Conservation (phyloP, 805 yeast species). For the Lachancea meyersii region DNA sequence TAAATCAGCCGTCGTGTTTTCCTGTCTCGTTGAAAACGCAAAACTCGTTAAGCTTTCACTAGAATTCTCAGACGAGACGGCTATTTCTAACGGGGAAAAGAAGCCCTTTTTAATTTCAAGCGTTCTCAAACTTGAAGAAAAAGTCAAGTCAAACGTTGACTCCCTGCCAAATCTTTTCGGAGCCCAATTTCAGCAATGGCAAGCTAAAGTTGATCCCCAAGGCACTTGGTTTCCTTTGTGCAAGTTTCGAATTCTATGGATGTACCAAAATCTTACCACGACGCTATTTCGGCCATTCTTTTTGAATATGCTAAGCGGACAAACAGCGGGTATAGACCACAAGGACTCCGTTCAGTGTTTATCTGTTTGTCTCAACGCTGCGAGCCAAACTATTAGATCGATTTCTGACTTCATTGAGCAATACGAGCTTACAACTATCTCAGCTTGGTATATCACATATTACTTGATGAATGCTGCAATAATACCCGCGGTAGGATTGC, state of each 20-base stretch:
- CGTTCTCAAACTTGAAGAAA: neutral
- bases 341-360: conserved; percentile 46
- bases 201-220: neutral
- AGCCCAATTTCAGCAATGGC: neutral
- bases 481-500: conserved; percentile 45
- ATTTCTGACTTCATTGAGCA: conserved; percentile 37
- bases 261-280: conserved; percentile 50
- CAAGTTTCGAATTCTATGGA: conserved; percentile 50
- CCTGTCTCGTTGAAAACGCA: conserved; percentile 52
- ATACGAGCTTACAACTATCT: conserved; percentile 39
- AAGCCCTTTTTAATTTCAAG: neutral
- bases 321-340: conserved; percentile 29
- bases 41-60: conserved; percentile 43
- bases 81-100: neutral
- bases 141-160: conserved; percentile 22
- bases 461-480: conserved; percentile 58
- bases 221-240: conserved; percentile 46
- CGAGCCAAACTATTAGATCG: conserved; percentile 47
- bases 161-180: conserved; percentile 28
- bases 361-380: conserved; percentile 43
- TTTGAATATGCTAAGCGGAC: conserved; percentile 39
- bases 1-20: conserved; percentile 46
- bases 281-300: conserved; percentile 51
- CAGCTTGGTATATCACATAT: conserved; percentile 60
- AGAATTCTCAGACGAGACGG: conserved; percentile 35